These are phyloP conservation scores for Amphibolis antarctica DNA, from an alignment of 106 monocot genomes.

Conservation along the genomic window DNA sequence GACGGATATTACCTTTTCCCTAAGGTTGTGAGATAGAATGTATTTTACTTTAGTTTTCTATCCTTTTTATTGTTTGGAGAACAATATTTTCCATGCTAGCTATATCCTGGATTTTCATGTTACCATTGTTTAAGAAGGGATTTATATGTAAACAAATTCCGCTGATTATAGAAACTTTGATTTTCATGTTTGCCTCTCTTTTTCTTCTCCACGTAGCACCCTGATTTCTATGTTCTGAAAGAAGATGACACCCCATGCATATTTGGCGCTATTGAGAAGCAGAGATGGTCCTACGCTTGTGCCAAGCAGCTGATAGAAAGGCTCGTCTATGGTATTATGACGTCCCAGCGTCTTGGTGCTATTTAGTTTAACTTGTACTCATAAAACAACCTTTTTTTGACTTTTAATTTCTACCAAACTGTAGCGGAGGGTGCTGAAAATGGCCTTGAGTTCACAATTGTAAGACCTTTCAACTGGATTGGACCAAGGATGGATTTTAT, in stretches of 20 bases:
- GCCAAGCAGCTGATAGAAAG: constrained; percentile 69
- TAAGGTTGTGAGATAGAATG: too few relatives aligned
- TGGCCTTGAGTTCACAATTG: constrained; percentile 52
- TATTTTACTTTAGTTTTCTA: too few relatives aligned
- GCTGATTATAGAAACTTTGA: background rate
- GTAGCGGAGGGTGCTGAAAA: constrained; percentile 69
- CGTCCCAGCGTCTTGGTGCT: background rate
- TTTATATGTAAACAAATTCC: background rate
- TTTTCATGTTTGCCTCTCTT: background rate
- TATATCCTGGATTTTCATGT: too few relatives aligned
- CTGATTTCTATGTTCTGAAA: constrained; percentile 61
- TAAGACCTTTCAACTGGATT: constrained; percentile 72
- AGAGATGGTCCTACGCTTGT: constrained; percentile 71
- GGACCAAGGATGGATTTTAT: constrained; percentile 81
- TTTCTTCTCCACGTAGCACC: constrained; percentile 26
- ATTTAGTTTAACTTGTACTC: background rate
- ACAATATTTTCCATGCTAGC: too few relatives aligned
- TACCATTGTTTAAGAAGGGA: too few relatives aligned
- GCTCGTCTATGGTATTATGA: constrained; percentile 49
- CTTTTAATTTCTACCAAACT: background rate
- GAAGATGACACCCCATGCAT: constrained; percentile 63
- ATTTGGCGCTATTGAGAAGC: constrained; percentile 69
- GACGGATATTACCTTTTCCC: too few relatives aligned
- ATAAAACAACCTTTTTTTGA: background rate
- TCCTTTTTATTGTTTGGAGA: too few relatives aligned